These are phyloP conservation scores for Russula emetica DNA, from an alignment of 768 basidiomycete species.

Conservation along the genomic window DNA sequence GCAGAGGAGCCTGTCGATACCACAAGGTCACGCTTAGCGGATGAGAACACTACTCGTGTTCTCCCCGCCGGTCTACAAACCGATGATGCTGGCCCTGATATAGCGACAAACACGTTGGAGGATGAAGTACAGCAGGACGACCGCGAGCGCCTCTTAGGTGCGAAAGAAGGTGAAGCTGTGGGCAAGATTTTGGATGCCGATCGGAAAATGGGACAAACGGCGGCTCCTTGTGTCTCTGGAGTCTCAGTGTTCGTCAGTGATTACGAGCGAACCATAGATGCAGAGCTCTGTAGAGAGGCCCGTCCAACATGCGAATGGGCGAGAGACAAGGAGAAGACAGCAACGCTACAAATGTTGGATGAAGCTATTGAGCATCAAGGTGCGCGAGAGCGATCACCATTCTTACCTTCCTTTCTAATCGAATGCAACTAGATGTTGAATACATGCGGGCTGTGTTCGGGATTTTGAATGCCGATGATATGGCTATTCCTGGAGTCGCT, in stretches of 20 bases:
- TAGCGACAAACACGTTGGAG: slow-evolving; percentile 19
- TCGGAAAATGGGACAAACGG: slow-evolving; percentile 20
- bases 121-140: slow-evolving; percentile 29
- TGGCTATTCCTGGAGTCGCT: slow-evolving; percentile 35
- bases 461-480: slow-evolving; percentile 37
- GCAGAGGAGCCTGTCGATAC: slow-evolving; percentile 8
- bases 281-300: neutral
- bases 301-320: neutral
- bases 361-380: slow-evolving; percentile 16
- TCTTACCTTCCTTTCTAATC: neutral
- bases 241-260: slow-evolving; percentile 3
- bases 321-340: slow-evolving; percentile 8
- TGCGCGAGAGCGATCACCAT: slow-evolving; percentile 4
- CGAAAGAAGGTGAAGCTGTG: slow-evolving; percentile 33
- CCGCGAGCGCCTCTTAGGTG: slow-evolving; percentile 33
- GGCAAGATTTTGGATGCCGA: slow-evolving; percentile 32
- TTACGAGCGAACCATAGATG: slow-evolving; percentile 1
- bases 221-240: slow-evolving; percentile 2
- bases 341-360: slow-evolving; percentile 10
- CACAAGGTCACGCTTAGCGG: slow-evolving; percentile 8
- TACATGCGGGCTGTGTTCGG: slow-evolving; percentile 41
- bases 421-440: slow-evolving; percentile 37
- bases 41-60: slow-evolving; percentile 21
- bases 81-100: slow-evolving; percentile 12
- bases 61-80: slow-evolving; percentile 1